phyloP scores from a whole-genome alignment of 2,329 filamentous ascomycete species.

The Xenosphaeropsis pyriputrescens region DNA sequence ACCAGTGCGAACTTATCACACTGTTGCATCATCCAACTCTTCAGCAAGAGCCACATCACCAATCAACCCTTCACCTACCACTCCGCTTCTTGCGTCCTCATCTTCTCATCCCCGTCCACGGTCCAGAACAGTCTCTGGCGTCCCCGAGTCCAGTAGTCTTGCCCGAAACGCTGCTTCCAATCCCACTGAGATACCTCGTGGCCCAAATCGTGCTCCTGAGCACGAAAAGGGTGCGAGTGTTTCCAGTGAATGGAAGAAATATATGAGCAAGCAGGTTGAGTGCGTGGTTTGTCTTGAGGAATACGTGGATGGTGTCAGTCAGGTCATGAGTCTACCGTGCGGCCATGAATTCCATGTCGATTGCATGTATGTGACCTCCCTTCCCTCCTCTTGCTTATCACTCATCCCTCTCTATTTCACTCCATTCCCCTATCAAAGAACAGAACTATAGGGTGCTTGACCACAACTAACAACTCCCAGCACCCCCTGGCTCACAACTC shows the following conservation, averaged over 20 bases:
- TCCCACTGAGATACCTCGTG: slow-evolving; percentile 11
- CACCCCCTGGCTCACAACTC: slow-evolving; percentile 91
- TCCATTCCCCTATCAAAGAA: too few relatives aligned
- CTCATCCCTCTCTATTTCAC: neutral
- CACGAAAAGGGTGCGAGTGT: slow-evolving; percentile 31
- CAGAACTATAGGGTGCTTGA: too few relatives aligned
- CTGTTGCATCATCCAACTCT: slow-evolving; percentile 48
- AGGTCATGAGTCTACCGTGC: slow-evolving; percentile 93
- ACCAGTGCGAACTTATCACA: slow-evolving; percentile 92
- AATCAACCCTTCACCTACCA: slow-evolving; percentile 54
- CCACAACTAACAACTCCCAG: slow-evolving; percentile 26
- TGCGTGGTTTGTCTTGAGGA: slow-evolving; percentile 96
- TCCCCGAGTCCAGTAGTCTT: slow-evolving; percentile 33
- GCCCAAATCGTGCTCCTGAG: slow-evolving; percentile 15
- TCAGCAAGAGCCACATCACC: slow-evolving; percentile 47
- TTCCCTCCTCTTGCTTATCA: slow-evolving; percentile 1
- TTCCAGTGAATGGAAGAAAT: slow-evolving; percentile 47
- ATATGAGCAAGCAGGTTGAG: slow-evolving; percentile 59
- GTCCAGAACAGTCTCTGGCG: slow-evolving; percentile 49
- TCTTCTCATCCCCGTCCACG: slow-evolving; percentile 40
- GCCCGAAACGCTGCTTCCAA: slow-evolving; percentile 24
- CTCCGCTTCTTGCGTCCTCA: slow-evolving; percentile 58
- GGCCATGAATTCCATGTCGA: slow-evolving; percentile 96
- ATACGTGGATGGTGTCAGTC: slow-evolving; percentile 85
- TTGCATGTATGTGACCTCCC: slow-evolving; percentile 73